phyloP scores from a whole-genome alignment of 2,329 filamentous ascomycete genomes.

The Ophiocordyceps camponoti-leonardi region DNA sequence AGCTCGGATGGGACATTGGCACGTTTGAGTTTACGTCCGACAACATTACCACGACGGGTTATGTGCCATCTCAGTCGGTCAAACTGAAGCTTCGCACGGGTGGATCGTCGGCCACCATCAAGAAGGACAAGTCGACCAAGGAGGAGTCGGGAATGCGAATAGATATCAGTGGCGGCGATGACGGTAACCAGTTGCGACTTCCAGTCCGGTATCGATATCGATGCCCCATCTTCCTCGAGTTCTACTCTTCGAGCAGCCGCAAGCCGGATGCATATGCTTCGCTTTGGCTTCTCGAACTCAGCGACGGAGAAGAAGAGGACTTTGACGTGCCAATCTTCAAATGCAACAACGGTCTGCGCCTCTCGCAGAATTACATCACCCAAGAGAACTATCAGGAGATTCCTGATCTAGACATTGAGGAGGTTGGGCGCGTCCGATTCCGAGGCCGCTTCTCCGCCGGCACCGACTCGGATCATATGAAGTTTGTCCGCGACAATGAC shows the following conservation, averaged over 20 bases:
- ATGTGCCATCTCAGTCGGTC: conserved; percentile 26
- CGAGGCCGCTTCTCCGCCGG: conserved; percentile 72
- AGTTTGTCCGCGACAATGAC: conserved; percentile 74
- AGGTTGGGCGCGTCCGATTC: conserved; percentile 71
- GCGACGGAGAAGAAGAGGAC: conserved; percentile 46
- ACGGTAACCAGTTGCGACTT: conserved; percentile 44
- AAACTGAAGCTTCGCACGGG: conserved; percentile 62
- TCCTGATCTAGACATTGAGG: conserved; percentile 59
- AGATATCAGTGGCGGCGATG: conserved; percentile 40
- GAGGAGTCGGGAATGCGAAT: conserved; percentile 41
- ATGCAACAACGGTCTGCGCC: conserved; percentile 40
- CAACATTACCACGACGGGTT: conserved; percentile 23
- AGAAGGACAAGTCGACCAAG: conserved; percentile 41
- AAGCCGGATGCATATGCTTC: conserved; percentile 42
- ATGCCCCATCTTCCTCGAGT: conserved; percentile 77
- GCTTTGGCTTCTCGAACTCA: conserved; percentile 50
- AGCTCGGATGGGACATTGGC: conserved; percentile 55
- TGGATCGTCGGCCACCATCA: conserved; percentile 58
- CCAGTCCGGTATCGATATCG: conserved; percentile 85
- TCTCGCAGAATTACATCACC: conserved; percentile 87
- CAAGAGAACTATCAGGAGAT: conserved; percentile 53
- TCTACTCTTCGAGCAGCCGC: conserved; percentile 41
- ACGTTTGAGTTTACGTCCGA: conserved; percentile 47
- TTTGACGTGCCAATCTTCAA: conserved; percentile 48
- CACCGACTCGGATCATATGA: conserved; percentile 70